Conservation (phyloP, 2,329 filamentous ascomycete species). For the Leptographium lundbergii region DNA sequence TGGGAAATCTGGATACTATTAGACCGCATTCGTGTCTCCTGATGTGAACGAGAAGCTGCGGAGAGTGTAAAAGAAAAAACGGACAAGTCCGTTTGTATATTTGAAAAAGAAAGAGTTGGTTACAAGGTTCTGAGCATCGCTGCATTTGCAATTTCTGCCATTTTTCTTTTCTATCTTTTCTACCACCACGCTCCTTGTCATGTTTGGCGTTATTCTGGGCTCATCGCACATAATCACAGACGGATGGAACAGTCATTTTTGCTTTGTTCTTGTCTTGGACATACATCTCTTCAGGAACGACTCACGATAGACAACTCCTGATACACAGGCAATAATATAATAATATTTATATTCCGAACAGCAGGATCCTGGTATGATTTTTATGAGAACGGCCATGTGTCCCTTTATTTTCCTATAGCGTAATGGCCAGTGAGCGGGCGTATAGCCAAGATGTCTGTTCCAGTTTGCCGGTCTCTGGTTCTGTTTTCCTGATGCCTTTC, state of each 20-base stretch:
- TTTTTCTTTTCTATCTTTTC: not conserved
- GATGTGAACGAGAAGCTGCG: not conserved
- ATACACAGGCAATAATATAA: slow-evolving; percentile 5
- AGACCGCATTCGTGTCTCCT: not conserved
- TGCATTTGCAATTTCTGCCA: not conserved
- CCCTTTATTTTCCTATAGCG: not conserved
- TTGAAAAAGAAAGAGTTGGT: not conserved
- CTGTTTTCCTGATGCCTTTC: not conserved
- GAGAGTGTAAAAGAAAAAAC: not conserved
- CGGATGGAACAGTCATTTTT: not conserved
- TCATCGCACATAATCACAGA: not conserved
- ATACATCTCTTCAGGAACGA: slow-evolving; percentile 4
- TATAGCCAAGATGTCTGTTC: not conserved
- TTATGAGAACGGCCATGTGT: not conserved
- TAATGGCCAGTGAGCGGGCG: not conserved
- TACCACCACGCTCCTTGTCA: not conserved
- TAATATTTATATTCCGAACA: not conserved
- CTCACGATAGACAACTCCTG: slow-evolving; percentile 7
- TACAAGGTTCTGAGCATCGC: not conserved
- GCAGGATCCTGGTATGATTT: not conserved
- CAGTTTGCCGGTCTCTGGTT: not conserved
- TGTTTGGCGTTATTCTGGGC: not conserved
- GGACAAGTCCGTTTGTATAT: not conserved
- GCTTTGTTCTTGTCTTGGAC: not conserved
- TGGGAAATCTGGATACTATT: not conserved